Evolutionary conservation across 371 early-diverging fungal species (phyloP).

Genomic region (Vittaforma corneae): DNA sequence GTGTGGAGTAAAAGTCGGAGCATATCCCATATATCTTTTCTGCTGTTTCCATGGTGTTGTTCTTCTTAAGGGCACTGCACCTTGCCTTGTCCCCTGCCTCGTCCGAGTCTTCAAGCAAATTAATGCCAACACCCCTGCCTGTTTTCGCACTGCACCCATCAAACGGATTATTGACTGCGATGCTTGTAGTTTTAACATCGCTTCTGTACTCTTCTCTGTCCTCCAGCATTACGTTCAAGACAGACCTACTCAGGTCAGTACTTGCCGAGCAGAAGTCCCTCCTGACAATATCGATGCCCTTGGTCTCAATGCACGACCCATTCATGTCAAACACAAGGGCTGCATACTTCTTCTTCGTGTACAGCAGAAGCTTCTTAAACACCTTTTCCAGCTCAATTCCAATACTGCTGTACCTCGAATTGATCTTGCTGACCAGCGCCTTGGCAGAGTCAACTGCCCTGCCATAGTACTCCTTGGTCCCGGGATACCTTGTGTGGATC

Average conservation of each 20-base stretch:
- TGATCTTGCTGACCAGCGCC: slow-evolving; percentile 70
- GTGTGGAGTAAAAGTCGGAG: background rate
- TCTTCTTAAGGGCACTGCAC: no score
- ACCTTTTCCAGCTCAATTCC: slow-evolving; percentile 94
- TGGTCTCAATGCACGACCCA: slow-evolving; percentile 67
- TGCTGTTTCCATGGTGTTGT: no score
- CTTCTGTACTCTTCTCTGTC: slow-evolving; percentile 9
- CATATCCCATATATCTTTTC: slow-evolving; percentile 25
- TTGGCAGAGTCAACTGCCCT: slow-evolving; percentile 70
- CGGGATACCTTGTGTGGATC: slow-evolving; percentile 78
- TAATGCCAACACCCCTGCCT: no score
- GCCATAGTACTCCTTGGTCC: slow-evolving; percentile 58
- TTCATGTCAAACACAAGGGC: slow-evolving; percentile 64
- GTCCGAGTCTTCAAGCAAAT: background rate
- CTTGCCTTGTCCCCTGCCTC: slow-evolving; percentile 1
- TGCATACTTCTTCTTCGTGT: slow-evolving; percentile 99
- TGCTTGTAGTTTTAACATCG: no score
- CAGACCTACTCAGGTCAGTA: slow-evolving; percentile 69
- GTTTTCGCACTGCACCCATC: no score
- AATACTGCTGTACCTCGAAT: slow-evolving; percentile 74
- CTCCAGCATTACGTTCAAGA: slow-evolving; percentile 49
- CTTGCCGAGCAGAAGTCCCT: slow-evolving; percentile 91
- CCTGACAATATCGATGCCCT: slow-evolving; percentile 90
- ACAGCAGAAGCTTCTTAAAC: slow-evolving; percentile 76
- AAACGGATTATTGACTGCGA: no score